Conservation (phyloP, 176 grass and related monocot species). For the Cenchrus fungigraminus region DNA sequence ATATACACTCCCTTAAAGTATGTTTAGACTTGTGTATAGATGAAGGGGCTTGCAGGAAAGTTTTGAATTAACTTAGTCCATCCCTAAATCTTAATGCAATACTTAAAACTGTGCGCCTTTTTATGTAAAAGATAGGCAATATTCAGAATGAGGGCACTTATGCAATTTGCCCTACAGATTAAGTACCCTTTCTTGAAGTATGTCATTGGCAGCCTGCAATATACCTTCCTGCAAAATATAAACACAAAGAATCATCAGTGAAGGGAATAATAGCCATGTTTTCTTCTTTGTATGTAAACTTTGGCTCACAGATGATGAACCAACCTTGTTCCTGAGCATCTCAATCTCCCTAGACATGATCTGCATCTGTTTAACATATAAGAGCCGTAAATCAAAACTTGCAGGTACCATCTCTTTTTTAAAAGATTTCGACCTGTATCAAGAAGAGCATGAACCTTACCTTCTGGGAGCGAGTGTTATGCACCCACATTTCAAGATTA, state of each 20-base stretch:
- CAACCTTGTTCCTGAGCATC: conserved; percentile 80
- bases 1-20: neutral
- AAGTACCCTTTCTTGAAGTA: conserved; percentile 77
- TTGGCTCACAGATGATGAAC: neutral
- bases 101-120: neutral
- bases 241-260: neutral
- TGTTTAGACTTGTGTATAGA: neutral
- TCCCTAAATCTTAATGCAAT: neutral
- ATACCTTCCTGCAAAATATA: conserved; percentile 66
- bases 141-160: too few relatives aligned
- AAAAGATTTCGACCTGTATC: neutral
- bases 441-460: conserved; percentile 34
- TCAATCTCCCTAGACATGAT: conserved; percentile 75
- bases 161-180: neutral
- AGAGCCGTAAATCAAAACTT: neutral
- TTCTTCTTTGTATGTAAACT: conserved; percentile 7
- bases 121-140: neutral
- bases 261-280: neutral
- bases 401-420: neutral
- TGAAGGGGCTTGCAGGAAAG: neutral
- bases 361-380: conserved; percentile 72
- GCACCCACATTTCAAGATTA: conserved; percentile 71
- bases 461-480: conserved; percentile 64
- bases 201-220: conserved; percentile 60
- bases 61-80: neutral